phyloP scores from a whole-genome alignment of 352 stramenopile genomes.

The Thraustochytrium striatum region DNA sequence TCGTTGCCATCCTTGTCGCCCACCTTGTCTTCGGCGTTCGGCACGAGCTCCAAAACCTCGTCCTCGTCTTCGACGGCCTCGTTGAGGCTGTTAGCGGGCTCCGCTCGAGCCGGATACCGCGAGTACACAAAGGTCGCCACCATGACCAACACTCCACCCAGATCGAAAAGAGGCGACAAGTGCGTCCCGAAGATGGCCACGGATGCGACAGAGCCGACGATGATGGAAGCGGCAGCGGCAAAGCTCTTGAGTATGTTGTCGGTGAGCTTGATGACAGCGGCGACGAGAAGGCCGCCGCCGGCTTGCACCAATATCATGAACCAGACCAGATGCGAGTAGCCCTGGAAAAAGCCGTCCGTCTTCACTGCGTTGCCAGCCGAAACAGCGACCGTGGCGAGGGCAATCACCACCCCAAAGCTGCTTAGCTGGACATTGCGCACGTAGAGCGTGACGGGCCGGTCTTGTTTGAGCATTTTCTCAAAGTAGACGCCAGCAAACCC shows the following conservation, averaged over 20 bases:
- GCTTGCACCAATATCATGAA: conserved; percentile 67
- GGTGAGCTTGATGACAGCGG: conserved; percentile 82
- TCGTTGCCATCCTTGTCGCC: no score
- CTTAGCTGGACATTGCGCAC: conserved; percentile 73
- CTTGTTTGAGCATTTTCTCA: conserved; percentile 85
- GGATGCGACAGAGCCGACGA: conserved; percentile 56
- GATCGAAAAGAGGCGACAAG: no score
- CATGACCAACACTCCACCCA: no score
- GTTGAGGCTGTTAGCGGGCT: no score
- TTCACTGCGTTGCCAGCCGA: conserved; percentile 64
- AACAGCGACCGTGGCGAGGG: conserved; percentile 63
- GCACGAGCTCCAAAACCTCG: no score
- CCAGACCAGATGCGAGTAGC: conserved; percentile 64
- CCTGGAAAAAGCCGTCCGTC: conserved; percentile 68
- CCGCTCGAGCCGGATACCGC: no score
- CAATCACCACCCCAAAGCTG: conserved; percentile 69
- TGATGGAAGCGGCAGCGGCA: conserved; percentile 72
- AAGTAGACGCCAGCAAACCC: conserved; percentile 82
- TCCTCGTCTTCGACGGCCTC: no score
- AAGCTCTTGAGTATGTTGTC: conserved; percentile 89
- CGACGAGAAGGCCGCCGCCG: conserved; percentile 77
- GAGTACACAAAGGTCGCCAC: no score
- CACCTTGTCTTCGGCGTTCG: no score
- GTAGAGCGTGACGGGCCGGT: conserved; percentile 52
- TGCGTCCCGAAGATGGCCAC: not conserved